Evolutionary conservation across 176 grass and related monocot species (phyloP).

Genomic region (Aegilops umbellulata): DNA sequence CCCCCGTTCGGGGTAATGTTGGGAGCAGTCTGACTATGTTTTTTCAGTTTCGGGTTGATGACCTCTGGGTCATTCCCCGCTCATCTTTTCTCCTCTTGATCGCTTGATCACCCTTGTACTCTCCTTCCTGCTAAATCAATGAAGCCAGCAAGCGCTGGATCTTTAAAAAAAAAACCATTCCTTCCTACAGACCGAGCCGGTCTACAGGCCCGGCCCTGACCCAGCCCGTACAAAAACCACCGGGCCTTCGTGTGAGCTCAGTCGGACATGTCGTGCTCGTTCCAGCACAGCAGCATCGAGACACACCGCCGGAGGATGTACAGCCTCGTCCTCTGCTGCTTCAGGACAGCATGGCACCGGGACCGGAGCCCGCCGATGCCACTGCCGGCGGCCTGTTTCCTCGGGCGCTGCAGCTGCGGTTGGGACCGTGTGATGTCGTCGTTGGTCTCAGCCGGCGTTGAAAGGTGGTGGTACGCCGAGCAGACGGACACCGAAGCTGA

Average conservation of each 20-base stretch:
- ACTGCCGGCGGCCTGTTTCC: slow-evolving; percentile 13
- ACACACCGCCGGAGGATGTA: slow-evolving; percentile 82
- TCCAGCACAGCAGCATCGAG: slow-evolving; percentile 83
- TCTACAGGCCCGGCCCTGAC: not conserved
- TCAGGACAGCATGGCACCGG: slow-evolving; percentile 62
- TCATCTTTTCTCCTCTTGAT: too few relatives aligned
- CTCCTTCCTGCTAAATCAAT: too few relatives aligned
- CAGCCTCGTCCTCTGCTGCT: slow-evolving; percentile 79
- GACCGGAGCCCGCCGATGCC: slow-evolving; percentile 38
- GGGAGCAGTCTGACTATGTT: too few relatives aligned
- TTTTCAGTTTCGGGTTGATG: too few relatives aligned
- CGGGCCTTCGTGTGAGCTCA: slow-evolving; percentile 7
- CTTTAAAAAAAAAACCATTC: too few relatives aligned
- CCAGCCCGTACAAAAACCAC: not conserved
- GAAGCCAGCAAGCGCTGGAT: too few relatives aligned
- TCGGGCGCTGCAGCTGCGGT: not conserved
- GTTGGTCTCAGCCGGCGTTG: not conserved
- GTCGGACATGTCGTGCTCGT: slow-evolving; percentile 65
- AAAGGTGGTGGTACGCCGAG: slow-evolving; percentile 38
- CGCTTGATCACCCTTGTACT: too few relatives aligned
- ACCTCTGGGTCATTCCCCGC: too few relatives aligned
- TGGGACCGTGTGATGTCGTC: not conserved
- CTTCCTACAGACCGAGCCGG: not conserved
- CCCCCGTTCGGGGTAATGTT: too few relatives aligned
- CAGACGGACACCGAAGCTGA: slow-evolving; percentile 38